phyloP scores from a whole-genome alignment of 257 asterid genomes.

The Ilex asprella region DNA sequence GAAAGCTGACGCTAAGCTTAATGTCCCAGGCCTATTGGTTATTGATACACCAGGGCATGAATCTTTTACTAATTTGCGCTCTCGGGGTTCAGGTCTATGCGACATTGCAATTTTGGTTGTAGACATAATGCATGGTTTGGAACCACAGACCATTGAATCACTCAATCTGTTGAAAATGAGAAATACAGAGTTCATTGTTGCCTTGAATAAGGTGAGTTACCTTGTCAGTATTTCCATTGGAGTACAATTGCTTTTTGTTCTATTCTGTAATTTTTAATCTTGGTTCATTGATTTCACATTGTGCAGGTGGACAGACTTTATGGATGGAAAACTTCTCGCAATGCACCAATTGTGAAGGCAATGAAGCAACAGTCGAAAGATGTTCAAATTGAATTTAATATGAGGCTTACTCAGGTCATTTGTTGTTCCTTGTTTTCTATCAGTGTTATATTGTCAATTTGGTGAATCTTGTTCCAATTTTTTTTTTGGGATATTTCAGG shows the following conservation, averaged over 20 bases:
- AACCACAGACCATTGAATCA: slow-evolving; percentile 95
- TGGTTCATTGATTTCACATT: slow-evolving; percentile 1
- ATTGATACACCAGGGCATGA: slow-evolving; percentile 99
- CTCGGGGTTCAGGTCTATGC: slow-evolving; percentile 97
- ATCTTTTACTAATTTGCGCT: slow-evolving; percentile 83
- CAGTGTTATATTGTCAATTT: slow-evolving; percentile 7
- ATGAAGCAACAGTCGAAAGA: slow-evolving; percentile 76
- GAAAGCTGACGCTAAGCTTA: slow-evolving; percentile 88
- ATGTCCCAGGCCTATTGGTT: slow-evolving; percentile 91
- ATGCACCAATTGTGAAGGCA: slow-evolving; percentile 79
- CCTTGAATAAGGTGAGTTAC: slow-evolving; percentile 81
- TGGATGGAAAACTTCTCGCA: slow-evolving; percentile 70
- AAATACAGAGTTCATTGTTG: slow-evolving; percentile 81
- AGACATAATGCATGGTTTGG: slow-evolving; percentile 97
- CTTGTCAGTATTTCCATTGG: not conserved
- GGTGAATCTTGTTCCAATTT: slow-evolving; percentile 18
- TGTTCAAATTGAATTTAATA: slow-evolving; percentile 58
- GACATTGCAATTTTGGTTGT: slow-evolving; percentile 94
- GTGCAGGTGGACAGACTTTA: slow-evolving; percentile 85
- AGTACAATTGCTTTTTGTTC: not conserved
- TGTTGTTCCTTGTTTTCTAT: slow-evolving; percentile 6
- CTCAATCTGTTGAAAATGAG: slow-evolving; percentile 92
- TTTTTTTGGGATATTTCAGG: slow-evolving; percentile 29
- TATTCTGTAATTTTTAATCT: slow-evolving; percentile 10
- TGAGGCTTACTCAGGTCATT: slow-evolving; percentile 64